Evolutionary conservation across 2,329 filamentous ascomycete species (phyloP).

Genomic region (Penicillium frequentans): DNA sequence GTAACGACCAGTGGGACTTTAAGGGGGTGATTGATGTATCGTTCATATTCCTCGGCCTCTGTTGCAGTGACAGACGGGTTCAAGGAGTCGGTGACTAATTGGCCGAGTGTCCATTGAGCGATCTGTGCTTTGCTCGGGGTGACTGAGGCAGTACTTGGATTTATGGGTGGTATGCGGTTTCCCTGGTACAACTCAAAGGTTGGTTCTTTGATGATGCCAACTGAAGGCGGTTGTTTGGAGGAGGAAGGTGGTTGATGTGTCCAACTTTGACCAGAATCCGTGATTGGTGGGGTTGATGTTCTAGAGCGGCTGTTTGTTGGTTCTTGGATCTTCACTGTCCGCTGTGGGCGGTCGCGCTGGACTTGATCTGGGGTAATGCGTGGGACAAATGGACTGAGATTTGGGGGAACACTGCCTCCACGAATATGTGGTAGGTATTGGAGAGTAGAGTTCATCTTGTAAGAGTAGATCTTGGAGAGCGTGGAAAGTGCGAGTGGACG

Average conservation of each 20-base stretch:
- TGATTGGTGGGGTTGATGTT: constrained; percentile 31
- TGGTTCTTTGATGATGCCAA: constrained; percentile 60
- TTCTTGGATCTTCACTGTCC: constrained; percentile 68
- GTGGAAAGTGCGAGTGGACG: constrained; percentile 83
- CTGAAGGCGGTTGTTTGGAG: constrained; percentile 33
- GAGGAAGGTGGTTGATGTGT: constrained; percentile 34
- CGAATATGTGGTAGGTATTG: constrained; percentile 75
- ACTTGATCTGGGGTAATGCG: constrained; percentile 61
- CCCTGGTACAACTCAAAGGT: constrained; percentile 29
- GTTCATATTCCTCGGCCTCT: constrained; percentile 82
- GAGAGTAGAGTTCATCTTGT: constrained; percentile 86
- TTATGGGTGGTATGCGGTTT: constrained; percentile 20
- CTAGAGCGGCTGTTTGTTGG: constrained; percentile 50
- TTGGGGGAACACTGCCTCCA: constrained; percentile 65
- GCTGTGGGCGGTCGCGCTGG: constrained; percentile 53
- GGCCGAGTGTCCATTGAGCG: constrained; percentile 83
- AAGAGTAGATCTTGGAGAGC: constrained; percentile 88
- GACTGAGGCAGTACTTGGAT: constrained; percentile 52
- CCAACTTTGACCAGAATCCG: constrained; percentile 28
- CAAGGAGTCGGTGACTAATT: constrained; percentile 81
- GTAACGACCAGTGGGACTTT: constrained; percentile 70
- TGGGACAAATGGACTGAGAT: constrained; percentile 84
- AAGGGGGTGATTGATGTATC: constrained; percentile 86
- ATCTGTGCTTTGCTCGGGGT: constrained; percentile 74
- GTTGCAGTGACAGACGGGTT: constrained; percentile 75